Evolutionary conservation across 257 asterid species (phyloP), one percentile per base, ranked within the genome.

Genomic region (Henckelia pumila): DNA sequence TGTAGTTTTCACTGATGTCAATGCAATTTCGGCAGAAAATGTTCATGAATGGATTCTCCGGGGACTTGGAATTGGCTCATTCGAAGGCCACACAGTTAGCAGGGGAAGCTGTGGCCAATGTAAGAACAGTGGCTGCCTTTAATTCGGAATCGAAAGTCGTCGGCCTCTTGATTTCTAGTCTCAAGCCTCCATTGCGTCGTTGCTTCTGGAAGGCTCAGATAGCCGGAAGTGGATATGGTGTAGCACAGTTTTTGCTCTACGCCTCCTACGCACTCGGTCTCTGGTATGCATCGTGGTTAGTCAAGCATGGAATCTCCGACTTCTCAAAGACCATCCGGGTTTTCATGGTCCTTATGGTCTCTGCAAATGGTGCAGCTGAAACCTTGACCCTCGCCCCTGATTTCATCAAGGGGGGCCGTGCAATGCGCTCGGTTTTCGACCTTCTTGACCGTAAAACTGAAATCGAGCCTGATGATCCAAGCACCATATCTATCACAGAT

Each of bases 181-280:
- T 91, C 35, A 75, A 81, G 7, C 35, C 76, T 19, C 98, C 98
- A 0, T 79, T 91, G 11, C 81, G 83, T 17, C 92, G 89, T 16
- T 87, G 95, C 82, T 91, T 91, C 79, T 91, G 98, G 98, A 91
- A 89, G 70, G 98, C 96, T 23, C 98, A 91, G 74, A 85, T 91
- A 8, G 96, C 94, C 8, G 98, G 98, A 65, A 83, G 81, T 32
- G 96, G 95, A 1, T 91, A 85, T 32, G 98, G 98, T 3, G 76
- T 88, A 6, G 96, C 98, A 1, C 98, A 91, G 61, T 91, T 91
- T 60, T 77, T 78, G 56, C 96, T 91, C 49, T 88, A 88, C 20
- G 94, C 95, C 0, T 91, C 98, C 64, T 91, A 91, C 21, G 94
- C 98, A 1, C 80, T 91, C 8, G 98, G 98, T 66, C 89, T 91